Conservation (phyloP, 306 rosid genomes). For the Castanospermum australe region DNA sequence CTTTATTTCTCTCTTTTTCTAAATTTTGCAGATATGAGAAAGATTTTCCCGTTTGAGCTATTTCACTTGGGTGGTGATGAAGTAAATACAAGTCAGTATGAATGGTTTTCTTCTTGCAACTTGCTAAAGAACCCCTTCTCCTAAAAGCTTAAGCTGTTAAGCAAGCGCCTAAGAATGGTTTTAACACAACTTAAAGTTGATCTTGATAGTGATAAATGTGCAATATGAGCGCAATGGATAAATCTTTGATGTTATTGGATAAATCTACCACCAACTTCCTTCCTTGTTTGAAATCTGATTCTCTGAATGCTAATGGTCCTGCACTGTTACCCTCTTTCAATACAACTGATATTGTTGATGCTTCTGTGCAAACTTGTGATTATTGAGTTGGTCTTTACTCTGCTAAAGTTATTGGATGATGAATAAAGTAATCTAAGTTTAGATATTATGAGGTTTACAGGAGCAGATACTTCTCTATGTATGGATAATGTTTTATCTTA, state of each 20-base stretch:
- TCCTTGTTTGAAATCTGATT: slow-evolving; percentile 18
- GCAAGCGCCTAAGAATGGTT: slow-evolving; percentile 10
- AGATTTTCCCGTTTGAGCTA: slow-evolving; percentile 90
- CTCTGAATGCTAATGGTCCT: slow-evolving; percentile 9
- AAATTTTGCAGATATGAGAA: slow-evolving; percentile 75
- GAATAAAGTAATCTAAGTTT: slow-evolving; percentile 10
- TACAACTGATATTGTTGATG: neutral
- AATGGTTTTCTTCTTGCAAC: slow-evolving; percentile 28
- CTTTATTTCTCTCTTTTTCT: slow-evolving; percentile 20
- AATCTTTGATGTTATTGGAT: slow-evolving; percentile 12
- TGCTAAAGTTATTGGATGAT: neutral
- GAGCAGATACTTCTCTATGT: neutral
- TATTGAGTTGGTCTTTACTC: neutral
- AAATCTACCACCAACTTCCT: neutral
- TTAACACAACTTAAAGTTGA: slow-evolving; percentile 4
- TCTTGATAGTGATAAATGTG: slow-evolving; percentile 4
- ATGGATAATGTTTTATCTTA: neutral
- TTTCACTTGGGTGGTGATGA: slow-evolving; percentile 99
- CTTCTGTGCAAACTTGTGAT: neutral
- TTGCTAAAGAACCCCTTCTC: slow-evolving; percentile 8
- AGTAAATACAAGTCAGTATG: slow-evolving; percentile 83
- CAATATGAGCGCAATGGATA: neutral
- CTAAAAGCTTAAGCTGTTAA: slow-evolving; percentile 20
- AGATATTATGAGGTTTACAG: neutral
- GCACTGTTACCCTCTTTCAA: neutral